Base-by-base conservation (phyloP, 208 protist genomes). In the Acanthamoeba triangularis region DNA sequence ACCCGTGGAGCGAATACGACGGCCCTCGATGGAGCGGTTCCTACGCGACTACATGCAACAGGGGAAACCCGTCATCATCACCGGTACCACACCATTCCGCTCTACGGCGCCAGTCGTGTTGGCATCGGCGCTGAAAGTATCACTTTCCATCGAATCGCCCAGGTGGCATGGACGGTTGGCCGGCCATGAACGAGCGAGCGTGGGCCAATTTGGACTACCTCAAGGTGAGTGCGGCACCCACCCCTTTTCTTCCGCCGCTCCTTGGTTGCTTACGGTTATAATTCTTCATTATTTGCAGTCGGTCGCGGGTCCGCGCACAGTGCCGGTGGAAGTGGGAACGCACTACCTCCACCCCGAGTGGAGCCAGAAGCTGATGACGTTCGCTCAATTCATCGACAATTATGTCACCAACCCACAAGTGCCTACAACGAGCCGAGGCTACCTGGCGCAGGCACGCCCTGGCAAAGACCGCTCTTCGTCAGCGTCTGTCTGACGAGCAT, bases 281-380 rank as follows among this genome's bases (percentile, higher is more conserved):
- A 3, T 30, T 28, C 14, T 65, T 5, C 1, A 65, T 11, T 65
- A 10, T 61, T 54, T 23, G 47, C 84, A 61, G 56, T 91, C 84
- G 18, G 41, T 91, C 54, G 49, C 84, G 6, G 90, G 90, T 7
- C 65, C 63, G 25, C 56, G 90, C 20, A 94, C 90, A n/a, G 90
- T 94, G 25, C 90, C 90, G 28, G 67, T 94, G 25, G 90, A 94
- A 44, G 65, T 94, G n/a, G 90, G 90, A 14, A n/a, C 63, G 41
- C 35, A 72, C 67, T 94, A 94, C 67, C 65, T 94, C 35, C 44
- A 94, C 8, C 63, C 56, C 16, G 67, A 80, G n/a, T 94, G 90
- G 90, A 94, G 67, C 28, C 90, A 94, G 65, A 28, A 78, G 56
- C 63, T 94, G 35, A 94, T 94, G 90, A 94, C 61, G 56, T 94